A percentile compares a stretch with the other conserved stretches of the same genome.
Evolutionary conservation across 2,329 filamentous ascomycete species (phyloP).

Genomic region (Daldinia sp.): DNA sequence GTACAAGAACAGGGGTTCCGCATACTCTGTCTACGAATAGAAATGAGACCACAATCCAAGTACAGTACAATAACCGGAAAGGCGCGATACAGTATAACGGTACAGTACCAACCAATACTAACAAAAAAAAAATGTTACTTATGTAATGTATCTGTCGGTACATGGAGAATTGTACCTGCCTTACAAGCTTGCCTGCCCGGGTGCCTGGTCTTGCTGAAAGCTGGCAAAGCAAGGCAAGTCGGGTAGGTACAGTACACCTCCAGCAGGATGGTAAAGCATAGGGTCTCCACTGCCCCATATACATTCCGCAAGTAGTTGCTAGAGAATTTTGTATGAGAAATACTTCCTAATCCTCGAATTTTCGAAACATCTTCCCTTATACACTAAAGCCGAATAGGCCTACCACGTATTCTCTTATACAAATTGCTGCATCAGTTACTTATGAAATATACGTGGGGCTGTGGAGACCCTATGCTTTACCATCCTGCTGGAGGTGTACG

Average conservation of each 20-base stretch:
- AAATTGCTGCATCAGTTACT: too few relatives aligned
- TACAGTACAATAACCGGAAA: constrained; percentile 28
- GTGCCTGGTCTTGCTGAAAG: constrained; percentile 6
- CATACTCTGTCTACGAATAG: constrained; percentile 22
- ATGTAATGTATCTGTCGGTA: neutral
- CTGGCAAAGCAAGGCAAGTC: neutral
- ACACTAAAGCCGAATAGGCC: too few relatives aligned
- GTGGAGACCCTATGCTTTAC: too few relatives aligned
- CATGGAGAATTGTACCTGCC: neutral
- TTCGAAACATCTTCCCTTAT: too few relatives aligned
- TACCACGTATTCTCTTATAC: too few relatives aligned
- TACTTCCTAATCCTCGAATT: too few relatives aligned
- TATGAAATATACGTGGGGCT: too few relatives aligned
- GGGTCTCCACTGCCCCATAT: too few relatives aligned
- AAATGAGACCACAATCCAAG: constrained; percentile 23
- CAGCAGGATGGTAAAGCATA: too few relatives aligned
- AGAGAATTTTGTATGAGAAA: too few relatives aligned
- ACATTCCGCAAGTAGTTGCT: too few relatives aligned
- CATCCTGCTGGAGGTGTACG: neutral
- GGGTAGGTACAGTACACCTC: constrained; percentile 1
- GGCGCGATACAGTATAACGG: constrained; percentile 12
- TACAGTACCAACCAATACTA: neutral
- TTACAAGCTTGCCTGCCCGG: neutral
- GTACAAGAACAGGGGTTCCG: constrained; percentile 25
- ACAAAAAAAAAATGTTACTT: neutral